Base-by-base conservation (phyloP, 768 basidiomycete species). In the Cubamyces lactineus region DNA sequence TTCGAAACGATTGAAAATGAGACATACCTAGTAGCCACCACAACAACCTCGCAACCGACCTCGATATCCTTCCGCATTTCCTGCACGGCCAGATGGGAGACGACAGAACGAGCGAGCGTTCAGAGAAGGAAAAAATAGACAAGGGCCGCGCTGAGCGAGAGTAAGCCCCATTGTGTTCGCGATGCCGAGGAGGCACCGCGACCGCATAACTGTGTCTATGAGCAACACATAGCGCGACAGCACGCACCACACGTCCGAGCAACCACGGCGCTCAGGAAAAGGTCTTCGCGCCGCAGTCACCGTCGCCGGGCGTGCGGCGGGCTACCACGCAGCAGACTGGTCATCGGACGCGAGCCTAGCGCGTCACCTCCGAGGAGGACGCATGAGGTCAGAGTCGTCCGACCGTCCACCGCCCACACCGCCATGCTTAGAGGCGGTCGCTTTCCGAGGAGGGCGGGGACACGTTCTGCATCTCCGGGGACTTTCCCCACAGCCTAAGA, bases 151-250 rank as follows among this genome's bases (percentile, higher is more conserved):
- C 82, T 86, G 84, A 78, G 78, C 74, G 82, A 90, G 87, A 91
- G 88, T 91, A 87, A 92, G 90, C 90, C 90, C 90, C 90, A 91
- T 92, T 92, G 85, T 82, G 90, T 90, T 89, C 81, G 85, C 76
- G 81, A 81, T 78, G 68, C 62, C 61, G 45, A 39, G 45, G 21
- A 72, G 70, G 61, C 73, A 78, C 80, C 64, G 82, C 86, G 85
- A 91, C 86, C 90, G 90, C 84, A 92, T 92, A 84, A 89, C 90
- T 92, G 73, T 91, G 77, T 80, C 86, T 87, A 92, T 88, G 90
- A 92, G 89, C 82, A 92, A 90, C 84, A 70, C 75, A 71, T 66
- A 76, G 80, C 80, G 73, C 73, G 66, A 69, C 72, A 40, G 49
- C 71, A 73, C 77, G 69, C 49, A 64, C 63, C 64, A 53, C 63